Percentiles rank a stretch among this genome's conserved stretches.
Evolutionary conservation across 805 yeast species (phyloP).

Genomic region (Barnettozyma sp.): DNA sequence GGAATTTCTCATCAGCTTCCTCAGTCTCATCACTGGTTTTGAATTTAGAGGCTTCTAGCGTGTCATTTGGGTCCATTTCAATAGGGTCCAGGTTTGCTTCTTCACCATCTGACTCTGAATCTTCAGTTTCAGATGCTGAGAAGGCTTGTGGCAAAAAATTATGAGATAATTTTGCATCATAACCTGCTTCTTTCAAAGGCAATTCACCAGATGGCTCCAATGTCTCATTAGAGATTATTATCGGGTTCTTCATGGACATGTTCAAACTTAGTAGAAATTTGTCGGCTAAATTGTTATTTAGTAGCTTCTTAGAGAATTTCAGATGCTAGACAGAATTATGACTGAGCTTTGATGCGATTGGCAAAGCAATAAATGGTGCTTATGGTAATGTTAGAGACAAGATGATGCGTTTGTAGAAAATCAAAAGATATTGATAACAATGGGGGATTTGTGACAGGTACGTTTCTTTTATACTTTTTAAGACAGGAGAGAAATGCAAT

Average conservation of each 20-base stretch:
- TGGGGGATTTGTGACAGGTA: too few species aligned
- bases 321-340: neutral
- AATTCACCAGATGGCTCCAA: neutral
- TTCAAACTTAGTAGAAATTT: neutral
- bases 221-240: constrained; percentile 8
- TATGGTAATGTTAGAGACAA: neutral
- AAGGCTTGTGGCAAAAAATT: constrained; percentile 16
- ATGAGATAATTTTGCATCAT: constrained; percentile 12
- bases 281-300: constrained; percentile 7
- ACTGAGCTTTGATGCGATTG: neutral
- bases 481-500: too few species aligned
- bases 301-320: constrained; percentile 3
- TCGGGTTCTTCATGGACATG: constrained; percentile 9
- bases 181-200: constrained; percentile 3
- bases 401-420: neutral
- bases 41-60: constrained; percentile 14
- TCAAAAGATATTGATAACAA: too few species aligned
- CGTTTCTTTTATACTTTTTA: too few species aligned
- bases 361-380: neutral
- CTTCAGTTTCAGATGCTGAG: constrained; percentile 21
- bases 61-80: constrained; percentile 15
- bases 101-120: constrained; percentile 19
- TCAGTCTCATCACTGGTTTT: neutral
- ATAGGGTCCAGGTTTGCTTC: constrained; percentile 15
- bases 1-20: constrained; percentile 15